A percentile compares a stretch with the other conserved stretches of the same genome.
Evolutionary conservation across 768 basidiomycete genomes (phyloP).

Genomic region (Pisolithus sp.): DNA sequence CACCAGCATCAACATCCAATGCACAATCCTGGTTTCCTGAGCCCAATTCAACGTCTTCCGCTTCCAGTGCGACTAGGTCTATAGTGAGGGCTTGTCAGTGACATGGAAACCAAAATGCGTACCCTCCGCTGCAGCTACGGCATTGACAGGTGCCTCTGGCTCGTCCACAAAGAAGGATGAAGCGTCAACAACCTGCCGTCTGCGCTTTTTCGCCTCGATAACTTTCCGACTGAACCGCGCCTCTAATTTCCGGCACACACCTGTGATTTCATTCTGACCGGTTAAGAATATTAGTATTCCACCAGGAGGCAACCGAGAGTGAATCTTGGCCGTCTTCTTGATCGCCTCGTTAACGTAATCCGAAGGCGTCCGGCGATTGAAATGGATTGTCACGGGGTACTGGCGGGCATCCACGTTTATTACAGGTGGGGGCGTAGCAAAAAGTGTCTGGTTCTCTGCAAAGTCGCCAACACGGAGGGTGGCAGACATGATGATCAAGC

Average conservation of each 20-base stretch:
- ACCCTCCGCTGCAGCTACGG: constrained; percentile 17
- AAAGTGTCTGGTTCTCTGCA: constrained; percentile 75
- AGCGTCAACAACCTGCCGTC: constrained; percentile 19
- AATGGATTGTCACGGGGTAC: constrained; percentile 93
- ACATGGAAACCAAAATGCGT: not conserved
- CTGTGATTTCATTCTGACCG: constrained; percentile 90
- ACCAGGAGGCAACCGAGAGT: constrained; percentile 84
- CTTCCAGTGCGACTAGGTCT: constrained; percentile 61
- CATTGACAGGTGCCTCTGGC: constrained; percentile 7
- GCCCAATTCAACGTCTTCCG: constrained; percentile 75
- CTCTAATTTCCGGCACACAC: constrained; percentile 77
- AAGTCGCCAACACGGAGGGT: constrained; percentile 94
- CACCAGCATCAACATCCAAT: constrained; percentile 59
- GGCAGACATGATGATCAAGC: constrained; percentile 97
- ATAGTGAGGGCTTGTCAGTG: not conserved
- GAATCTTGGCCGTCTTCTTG: constrained; percentile 87
- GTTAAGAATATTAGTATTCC: constrained; percentile 93
- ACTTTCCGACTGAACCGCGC: constrained; percentile 66
- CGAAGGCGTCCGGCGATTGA: constrained; percentile 75
- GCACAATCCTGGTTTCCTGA: constrained; percentile 43
- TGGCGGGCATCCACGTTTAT: constrained; percentile 87
- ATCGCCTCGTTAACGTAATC: constrained; percentile 91
- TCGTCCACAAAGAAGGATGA: constrained; percentile 25
- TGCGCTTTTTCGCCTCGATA: constrained; percentile 45
- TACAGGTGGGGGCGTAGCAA: constrained; percentile 80